Evolutionary conservation across 352 stramenopile genomes (phyloP).

Genomic region (Phytophthora sansomeana): DNA sequence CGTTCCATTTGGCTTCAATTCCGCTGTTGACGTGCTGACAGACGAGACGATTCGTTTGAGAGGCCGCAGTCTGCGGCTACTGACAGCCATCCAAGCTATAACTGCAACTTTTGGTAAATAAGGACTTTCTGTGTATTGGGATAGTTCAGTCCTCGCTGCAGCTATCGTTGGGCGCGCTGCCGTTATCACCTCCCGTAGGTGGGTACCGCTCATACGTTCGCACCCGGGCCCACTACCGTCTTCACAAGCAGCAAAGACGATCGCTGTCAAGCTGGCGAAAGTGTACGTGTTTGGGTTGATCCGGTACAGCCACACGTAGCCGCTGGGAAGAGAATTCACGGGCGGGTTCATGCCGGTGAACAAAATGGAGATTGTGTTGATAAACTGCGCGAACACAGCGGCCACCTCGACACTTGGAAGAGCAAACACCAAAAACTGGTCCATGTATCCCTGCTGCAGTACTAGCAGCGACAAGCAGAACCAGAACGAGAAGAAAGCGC

Average conservation of each 20-base stretch:
- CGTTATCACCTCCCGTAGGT: too few relatives aligned
- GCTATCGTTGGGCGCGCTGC: too few relatives aligned
- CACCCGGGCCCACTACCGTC: slow-evolving; percentile 29
- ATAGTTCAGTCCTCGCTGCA: too few relatives aligned
- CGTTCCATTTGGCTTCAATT: too few relatives aligned
- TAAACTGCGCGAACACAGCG: slow-evolving; percentile 31
- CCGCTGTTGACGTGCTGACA: too few relatives aligned
- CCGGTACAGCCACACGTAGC: slow-evolving; percentile 48
- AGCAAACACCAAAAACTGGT: slow-evolving; percentile 43
- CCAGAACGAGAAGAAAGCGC: slow-evolving; percentile 54
- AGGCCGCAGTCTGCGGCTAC: too few relatives aligned
- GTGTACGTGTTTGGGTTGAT: slow-evolving; percentile 45
- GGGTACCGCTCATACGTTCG: too few relatives aligned
- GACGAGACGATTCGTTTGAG: too few relatives aligned
- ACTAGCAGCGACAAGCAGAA: slow-evolving; percentile 49
- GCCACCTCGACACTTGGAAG: slow-evolving; percentile 42
- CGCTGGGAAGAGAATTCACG: slow-evolving; percentile 30
- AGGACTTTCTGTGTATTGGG: too few relatives aligned
- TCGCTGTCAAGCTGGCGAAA: slow-evolving; percentile 34
- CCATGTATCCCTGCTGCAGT: slow-evolving; percentile 56
- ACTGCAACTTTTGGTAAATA: too few relatives aligned
- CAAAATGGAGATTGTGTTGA: slow-evolving; percentile 45
- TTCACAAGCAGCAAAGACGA: slow-evolving; percentile 42
- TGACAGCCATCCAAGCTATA: too few relatives aligned
- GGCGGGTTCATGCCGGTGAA: slow-evolving; percentile 53